Conservation (phyloP, 306 rosid species). For the Medicago lupulina region DNA sequence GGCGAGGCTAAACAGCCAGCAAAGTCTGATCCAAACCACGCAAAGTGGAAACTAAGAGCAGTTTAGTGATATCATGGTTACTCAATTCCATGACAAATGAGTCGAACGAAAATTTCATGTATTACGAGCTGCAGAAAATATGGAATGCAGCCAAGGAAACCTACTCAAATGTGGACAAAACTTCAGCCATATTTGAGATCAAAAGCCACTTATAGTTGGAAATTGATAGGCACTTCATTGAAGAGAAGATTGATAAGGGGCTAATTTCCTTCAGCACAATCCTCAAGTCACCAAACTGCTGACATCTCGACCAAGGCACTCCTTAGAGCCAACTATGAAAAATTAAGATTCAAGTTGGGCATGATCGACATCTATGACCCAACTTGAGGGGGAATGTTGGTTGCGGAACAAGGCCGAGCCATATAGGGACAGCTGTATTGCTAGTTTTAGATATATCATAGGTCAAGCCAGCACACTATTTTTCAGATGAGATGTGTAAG, state of each 20-base stretch:
- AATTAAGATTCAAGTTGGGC: not conserved
- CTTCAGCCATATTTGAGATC: not conserved
- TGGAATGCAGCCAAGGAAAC: not conserved
- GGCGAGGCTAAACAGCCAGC: not conserved
- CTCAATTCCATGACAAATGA: not conserved
- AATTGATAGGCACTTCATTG: not conserved
- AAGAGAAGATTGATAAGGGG: not conserved
- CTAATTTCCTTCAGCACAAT: not conserved
- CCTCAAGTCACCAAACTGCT: not conserved
- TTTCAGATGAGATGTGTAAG: not conserved
- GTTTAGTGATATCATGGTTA: not conserved
- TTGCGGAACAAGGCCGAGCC: not conserved
- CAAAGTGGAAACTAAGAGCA: not conserved
- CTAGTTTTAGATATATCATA: not conserved
- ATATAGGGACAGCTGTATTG: not conserved
- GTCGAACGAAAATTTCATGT: not conserved
- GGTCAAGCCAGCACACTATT: not conserved
- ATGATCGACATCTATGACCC: not conserved
- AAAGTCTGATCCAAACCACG: not conserved
- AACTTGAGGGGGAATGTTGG: not conserved
- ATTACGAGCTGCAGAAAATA: not conserved
- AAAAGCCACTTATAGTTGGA: not conserved
- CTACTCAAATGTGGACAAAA: not conserved
- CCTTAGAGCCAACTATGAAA: not conserved
- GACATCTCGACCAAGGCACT: not conserved